Conservation (phyloP, 768 basidiomycete genomes). For the Dictyophora rubrovolvata region DNA sequence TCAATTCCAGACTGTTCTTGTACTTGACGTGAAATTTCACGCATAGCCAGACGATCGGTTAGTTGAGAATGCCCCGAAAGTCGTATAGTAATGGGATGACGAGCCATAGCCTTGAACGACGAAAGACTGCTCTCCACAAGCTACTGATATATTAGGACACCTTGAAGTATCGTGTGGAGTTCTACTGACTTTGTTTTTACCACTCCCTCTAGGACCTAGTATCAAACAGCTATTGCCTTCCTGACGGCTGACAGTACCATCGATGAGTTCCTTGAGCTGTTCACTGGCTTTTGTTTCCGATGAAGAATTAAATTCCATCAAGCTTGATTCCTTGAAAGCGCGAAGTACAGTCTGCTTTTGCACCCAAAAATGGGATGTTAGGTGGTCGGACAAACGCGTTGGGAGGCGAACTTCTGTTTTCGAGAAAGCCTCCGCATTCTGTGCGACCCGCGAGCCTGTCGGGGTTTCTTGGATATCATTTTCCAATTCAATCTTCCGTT, state of each 20-base stretch:
- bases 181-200: conserved; percentile 66
- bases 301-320: conserved; percentile 22
- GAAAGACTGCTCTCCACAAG: conserved; percentile 50
- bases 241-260: conserved; percentile 64
- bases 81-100: conserved; percentile 57
- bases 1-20: conserved; percentile 58
- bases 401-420: conserved; percentile 24
- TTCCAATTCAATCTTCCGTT: not conserved
- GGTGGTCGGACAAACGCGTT: conserved; percentile 28
- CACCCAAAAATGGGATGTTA: conserved; percentile 35
- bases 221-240: conserved; percentile 93
- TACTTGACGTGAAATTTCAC: conserved; percentile 84
- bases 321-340: conserved; percentile 28
- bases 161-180: not conserved
- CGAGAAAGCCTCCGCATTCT: conserved; percentile 18
- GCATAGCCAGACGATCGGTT: conserved; percentile 82
- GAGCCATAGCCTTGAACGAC: conserved; percentile 23
- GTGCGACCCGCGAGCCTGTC: not conserved
- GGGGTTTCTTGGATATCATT: not conserved
- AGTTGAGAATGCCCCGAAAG: conserved; percentile 80
- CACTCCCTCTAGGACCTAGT: conserved; percentile 76
- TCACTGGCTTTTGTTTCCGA: conserved; percentile 44
- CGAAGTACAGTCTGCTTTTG: conserved; percentile 51
- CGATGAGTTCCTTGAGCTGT: conserved; percentile 54
- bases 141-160: conserved; percentile 18